These are phyloP conservation scores for Talaromyces ruber DNA, from an alignment of 495 filamentous ascomycete genomes.

Conservation along the genomic window DNA sequence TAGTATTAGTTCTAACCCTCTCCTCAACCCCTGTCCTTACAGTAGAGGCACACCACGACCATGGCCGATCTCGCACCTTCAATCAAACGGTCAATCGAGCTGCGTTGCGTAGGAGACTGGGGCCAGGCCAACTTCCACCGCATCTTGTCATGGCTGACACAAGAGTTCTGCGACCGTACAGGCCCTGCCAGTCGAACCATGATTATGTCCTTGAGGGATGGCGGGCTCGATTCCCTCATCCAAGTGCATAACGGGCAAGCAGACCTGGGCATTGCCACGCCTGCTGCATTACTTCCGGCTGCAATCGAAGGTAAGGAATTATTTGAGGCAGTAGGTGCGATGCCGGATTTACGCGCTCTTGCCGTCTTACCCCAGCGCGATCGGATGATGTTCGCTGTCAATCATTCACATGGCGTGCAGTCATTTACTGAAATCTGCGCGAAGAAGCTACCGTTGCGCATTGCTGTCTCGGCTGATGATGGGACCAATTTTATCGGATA, in stretches of 20 bases:
- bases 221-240: background rate
- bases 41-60: too few species aligned
- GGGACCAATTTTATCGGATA: conserved; percentile 9
- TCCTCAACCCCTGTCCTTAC: too few species aligned
- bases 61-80: too few species aligned
- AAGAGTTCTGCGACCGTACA: conserved; percentile 10
- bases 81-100: too few species aligned
- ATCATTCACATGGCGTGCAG: background rate
- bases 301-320: background rate
- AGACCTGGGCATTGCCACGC: conserved; percentile 2
- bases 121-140: conserved; percentile 9
- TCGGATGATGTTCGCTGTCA: conserved; percentile 7
- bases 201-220: conserved; percentile 1
- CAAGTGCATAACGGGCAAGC: background rate
- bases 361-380: conserved; percentile 5
- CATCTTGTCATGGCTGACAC: conserved; percentile 9
- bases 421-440: background rate
- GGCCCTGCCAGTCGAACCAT: background rate
- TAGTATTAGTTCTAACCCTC: too few species aligned
- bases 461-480: conserved; percentile 1
- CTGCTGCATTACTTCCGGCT: background rate
- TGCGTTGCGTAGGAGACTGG: conserved; percentile 8
- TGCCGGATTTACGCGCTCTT: background rate
- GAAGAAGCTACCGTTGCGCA: background rate
- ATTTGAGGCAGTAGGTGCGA: background rate